Conservation (phyloP, 2,329 filamentous ascomycete genomes). For the Fusarium irregulare region DNA sequence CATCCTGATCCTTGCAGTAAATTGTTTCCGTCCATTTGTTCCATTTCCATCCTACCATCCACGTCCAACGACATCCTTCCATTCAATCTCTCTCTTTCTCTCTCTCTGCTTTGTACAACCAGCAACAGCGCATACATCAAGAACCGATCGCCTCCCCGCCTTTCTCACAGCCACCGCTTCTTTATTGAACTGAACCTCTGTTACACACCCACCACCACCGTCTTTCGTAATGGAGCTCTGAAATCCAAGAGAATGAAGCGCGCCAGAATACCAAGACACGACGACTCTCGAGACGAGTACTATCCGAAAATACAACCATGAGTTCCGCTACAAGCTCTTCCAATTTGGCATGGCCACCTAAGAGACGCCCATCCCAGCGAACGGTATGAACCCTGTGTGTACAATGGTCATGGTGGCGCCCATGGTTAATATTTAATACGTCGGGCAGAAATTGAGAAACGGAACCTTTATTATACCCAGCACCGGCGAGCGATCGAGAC, state of each 20-base stretch:
- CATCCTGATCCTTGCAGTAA: slow-evolving; percentile 20
- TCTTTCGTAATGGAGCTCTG: slow-evolving; percentile 33
- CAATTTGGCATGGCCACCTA: slow-evolving; percentile 55
- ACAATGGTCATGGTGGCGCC: not conserved
- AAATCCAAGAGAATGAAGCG: slow-evolving; percentile 41
- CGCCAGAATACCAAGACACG: slow-evolving; percentile 21
- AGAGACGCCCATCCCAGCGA: slow-evolving; percentile 58
- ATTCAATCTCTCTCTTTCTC: not conserved
- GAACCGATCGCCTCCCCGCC: not conserved
- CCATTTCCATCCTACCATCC: not conserved
- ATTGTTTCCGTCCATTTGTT: slow-evolving; percentile 7
- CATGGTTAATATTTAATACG: slow-evolving; percentile 17
- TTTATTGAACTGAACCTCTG: not conserved
- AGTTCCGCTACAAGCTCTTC: slow-evolving; percentile 50
- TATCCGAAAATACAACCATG: slow-evolving; percentile 56
- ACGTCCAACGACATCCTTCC: not conserved
- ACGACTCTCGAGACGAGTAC: slow-evolving; percentile 38
- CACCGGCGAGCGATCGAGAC: slow-evolving; percentile 86
- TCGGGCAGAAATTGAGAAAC: slow-evolving; percentile 76
- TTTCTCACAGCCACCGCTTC: not conserved
- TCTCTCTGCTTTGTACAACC: slow-evolving; percentile 8
- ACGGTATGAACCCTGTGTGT: slow-evolving; percentile 52
- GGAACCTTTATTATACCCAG: slow-evolving; percentile 87
- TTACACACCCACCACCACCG: not conserved
- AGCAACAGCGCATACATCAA: not conserved